phyloP scores from a whole-genome alignment of 345 rosid genomes.

The Eucalyptus tenuipes region DNA sequence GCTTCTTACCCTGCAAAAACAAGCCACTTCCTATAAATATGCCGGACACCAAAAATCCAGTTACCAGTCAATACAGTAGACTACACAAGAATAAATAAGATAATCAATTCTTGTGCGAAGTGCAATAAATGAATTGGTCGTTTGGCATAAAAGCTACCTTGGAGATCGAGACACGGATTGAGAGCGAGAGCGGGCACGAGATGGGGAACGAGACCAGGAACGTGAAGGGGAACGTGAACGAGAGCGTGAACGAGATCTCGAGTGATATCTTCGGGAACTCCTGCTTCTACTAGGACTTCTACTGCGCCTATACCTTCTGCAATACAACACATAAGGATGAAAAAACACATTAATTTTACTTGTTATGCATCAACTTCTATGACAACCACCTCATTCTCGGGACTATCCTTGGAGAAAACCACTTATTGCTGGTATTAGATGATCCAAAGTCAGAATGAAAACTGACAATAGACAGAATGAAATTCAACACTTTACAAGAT shows the following conservation, averaged over 20 bases:
- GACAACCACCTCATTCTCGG: not conserved
- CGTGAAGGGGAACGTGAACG: conserved; percentile 23
- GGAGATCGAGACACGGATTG: conserved; percentile 48
- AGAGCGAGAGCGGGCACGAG: conserved; percentile 22
- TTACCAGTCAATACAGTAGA: not conserved
- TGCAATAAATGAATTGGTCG: not conserved
- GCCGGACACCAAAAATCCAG: not conserved
- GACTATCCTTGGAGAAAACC: not conserved
- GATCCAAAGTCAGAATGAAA: not conserved
- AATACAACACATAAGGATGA: not conserved
- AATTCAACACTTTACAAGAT: not conserved
- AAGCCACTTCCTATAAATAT: not conserved
- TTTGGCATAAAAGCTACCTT: conserved; percentile 21
- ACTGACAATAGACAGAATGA: not conserved
- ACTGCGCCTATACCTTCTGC: conserved; percentile 45
- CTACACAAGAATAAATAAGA: not conserved
- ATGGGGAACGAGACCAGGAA: conserved; percentile 14
- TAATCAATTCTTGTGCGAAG: not conserved
- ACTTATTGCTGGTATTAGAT: not conserved
- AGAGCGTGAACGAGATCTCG: conserved; percentile 28
- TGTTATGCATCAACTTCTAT: not conserved
- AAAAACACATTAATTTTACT: not conserved
- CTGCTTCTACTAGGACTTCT: conserved; percentile 55
- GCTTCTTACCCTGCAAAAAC: conserved; percentile 53
- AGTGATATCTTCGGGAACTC: conserved; percentile 45